Conservation (phyloP, 1,139 yeast genomes). For the Scheffersomyces parashehatae region DNA sequence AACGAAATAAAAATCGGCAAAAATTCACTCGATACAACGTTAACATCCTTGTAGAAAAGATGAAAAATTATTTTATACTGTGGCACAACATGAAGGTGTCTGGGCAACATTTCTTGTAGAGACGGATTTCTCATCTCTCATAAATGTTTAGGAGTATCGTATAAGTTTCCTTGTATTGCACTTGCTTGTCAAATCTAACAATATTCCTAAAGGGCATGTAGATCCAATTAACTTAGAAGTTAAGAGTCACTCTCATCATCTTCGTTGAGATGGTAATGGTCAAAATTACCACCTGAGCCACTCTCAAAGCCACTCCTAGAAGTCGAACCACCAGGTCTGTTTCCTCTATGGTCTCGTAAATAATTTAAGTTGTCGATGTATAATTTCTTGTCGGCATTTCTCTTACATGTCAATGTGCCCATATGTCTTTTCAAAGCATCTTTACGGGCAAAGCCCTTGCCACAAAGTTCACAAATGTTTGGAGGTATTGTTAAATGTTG, state of each 20-base stretch:
- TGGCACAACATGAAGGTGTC: constrained; percentile 2
- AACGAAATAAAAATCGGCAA: not conserved
- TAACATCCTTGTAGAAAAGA: not conserved
- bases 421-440: constrained; percentile 76
- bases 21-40: not conserved
- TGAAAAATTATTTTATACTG: constrained; percentile 4
- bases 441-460: constrained; percentile 79
- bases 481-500: constrained; percentile 61
- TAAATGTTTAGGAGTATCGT: too few species aligned
- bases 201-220: too few species aligned
- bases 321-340: not conserved
- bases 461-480: constrained; percentile 71
- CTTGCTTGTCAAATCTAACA: too few species aligned
- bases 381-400: constrained; percentile 57
- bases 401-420: constrained; percentile 70
- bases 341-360: constrained; percentile 13
- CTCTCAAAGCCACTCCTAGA: not conserved
- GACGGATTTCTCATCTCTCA: too few species aligned
- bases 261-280: not conserved
- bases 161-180: too few species aligned
- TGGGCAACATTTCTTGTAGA: too few species aligned
- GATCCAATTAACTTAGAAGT: too few species aligned
- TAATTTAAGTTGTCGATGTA: constrained; percentile 38
- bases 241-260: not conserved
- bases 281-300: not conserved